Evolutionary conservation across 768 basidiomycete species (phyloP), one percentile per base, ranked within the genome.

Genomic region (Austroboletus eburneus): DNA sequence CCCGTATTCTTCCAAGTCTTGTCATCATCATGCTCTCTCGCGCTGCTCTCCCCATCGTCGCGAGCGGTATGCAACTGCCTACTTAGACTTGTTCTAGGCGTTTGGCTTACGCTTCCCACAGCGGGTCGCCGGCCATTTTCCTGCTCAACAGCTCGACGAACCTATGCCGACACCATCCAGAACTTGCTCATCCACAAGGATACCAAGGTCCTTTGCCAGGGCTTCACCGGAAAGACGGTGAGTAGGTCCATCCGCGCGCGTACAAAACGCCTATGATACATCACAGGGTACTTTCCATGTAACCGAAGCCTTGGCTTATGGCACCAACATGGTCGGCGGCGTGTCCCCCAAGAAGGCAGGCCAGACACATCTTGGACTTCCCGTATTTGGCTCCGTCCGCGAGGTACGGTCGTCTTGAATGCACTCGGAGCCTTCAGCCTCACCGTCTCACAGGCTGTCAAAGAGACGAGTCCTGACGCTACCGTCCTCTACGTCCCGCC

Each of bases 401-500:
- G 95, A 98, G 76, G 93, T 91, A 57, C 63, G 62, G 35, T 9
- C 17, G 40, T 17, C n/a, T 20, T 53, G 8, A 22, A 45, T 44
- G 23, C 22, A 35, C 17, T 33, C 14, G 17, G 21, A 20, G 22
- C 34, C 29, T 45, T 44, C 45, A 16, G 17, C 39, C 52, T 43
- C 42, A 50, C 25, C 16, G 45, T 39, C 1, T 35, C 25, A 29
- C 61, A 96, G 92, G 95, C 96, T 35, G 92, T 94, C 51, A 73
- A 79, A 39, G 85, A 91, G 53, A 80, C 84, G 35, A 72, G 81
- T 52, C 96, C 96, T 10, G 95, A 98, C 60, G 96, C 96, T 23
- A 85, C 91, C 29, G 83, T 99, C 49, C 83, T 99, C 70, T 99
- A 98, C 67, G 96, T 99, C 13, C 96, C 96, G 5, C 96, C 96